Percentiles rank a stretch among this genome's conserved stretches.
These are phyloP conservation scores for Porcisia deanei DNA, from an alignment of 208 protist genomes.

Conservation along the genomic window DNA sequence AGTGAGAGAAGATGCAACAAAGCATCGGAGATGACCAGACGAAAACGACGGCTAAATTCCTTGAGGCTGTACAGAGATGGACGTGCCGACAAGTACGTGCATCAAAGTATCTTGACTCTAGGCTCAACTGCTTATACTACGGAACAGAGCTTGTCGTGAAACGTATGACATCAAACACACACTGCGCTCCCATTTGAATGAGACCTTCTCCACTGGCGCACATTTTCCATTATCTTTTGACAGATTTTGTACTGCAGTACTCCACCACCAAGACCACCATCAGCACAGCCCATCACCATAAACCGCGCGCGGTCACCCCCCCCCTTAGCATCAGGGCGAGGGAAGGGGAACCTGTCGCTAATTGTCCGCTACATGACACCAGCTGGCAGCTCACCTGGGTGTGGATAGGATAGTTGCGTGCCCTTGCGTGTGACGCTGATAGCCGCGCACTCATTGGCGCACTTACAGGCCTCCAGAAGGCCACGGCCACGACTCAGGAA, in stretches of 20 bases:
- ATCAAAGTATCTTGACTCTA: background rate
- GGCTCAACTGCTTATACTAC: background rate
- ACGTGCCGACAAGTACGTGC: background rate
- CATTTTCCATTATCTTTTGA: background rate
- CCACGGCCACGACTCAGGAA: slow-evolving; percentile 76
- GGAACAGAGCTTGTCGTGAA: too few relatives aligned
- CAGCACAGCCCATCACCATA: background rate
- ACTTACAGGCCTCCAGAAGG: slow-evolving; percentile 72
- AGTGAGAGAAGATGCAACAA: background rate
- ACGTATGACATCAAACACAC: background rate
- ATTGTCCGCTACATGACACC: slow-evolving; percentile 30
- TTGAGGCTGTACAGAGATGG: background rate
- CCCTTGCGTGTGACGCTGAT: slow-evolving; percentile 90
- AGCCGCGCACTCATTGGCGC: slow-evolving; percentile 81
- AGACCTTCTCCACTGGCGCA: too few relatives aligned
- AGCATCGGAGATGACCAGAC: background rate
- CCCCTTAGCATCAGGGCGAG: background rate
- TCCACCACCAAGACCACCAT: background rate
- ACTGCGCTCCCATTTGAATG: background rate
- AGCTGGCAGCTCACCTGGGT: slow-evolving; percentile 57
- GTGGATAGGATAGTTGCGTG: slow-evolving; percentile 90
- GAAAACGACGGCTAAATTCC: background rate
- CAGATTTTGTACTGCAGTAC: background rate
- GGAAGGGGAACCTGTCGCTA: background rate
- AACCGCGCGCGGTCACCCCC: background rate